phyloP scores from a whole-genome alignment of 2,329 filamentous ascomycete genomes.

The Aureobasidium melanogenum region DNA sequence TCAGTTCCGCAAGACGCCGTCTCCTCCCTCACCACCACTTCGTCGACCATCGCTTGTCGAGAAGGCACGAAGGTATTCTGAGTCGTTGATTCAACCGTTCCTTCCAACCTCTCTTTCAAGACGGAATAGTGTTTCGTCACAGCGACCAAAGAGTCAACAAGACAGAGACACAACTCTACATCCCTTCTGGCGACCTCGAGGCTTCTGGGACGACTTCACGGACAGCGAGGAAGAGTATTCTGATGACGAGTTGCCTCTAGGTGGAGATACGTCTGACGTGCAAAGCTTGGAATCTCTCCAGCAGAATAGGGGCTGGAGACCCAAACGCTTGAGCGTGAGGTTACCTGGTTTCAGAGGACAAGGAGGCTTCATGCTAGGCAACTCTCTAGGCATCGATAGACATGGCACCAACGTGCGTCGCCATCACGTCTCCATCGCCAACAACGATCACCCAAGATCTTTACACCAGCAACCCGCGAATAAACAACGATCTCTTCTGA shows the following conservation, averaged over 20 bases:
- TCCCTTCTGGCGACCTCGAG: slow-evolving; percentile 54
- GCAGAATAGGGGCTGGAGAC: slow-evolving; percentile 13
- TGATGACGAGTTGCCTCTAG: slow-evolving; percentile 29
- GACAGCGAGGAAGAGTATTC: slow-evolving; percentile 30
- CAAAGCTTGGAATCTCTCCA: slow-evolving; percentile 13
- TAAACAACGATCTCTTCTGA: background rate
- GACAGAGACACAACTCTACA: slow-evolving; percentile 40
- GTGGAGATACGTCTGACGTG: slow-evolving; percentile 39
- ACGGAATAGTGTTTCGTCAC: slow-evolving; percentile 13
- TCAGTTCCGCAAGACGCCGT: background rate
- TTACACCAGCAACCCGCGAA: background rate
- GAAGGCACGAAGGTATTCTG: slow-evolving; percentile 37
- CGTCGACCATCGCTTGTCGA: slow-evolving; percentile 34
- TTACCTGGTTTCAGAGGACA: slow-evolving; percentile 32
- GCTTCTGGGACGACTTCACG: slow-evolving; percentile 53
- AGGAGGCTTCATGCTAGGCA: slow-evolving; percentile 43
- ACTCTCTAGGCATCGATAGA: slow-evolving; percentile 47
- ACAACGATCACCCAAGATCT: background rate
- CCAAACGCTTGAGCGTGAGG: slow-evolving; percentile 25
- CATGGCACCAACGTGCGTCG: slow-evolving; percentile 35
- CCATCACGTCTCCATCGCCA: slow-evolving; percentile 24
- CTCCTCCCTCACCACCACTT: slow-evolving; percentile 17
- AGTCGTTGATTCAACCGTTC: slow-evolving; percentile 34
- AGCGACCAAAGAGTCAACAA: slow-evolving; percentile 13
- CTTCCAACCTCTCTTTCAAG: slow-evolving; percentile 18